A percentile compares a stretch with the other conserved stretches of the same genome.
Evolutionary conservation across 164 flowering plant genomes (phyloP).

Genomic region (Sextonia rubra): DNA sequence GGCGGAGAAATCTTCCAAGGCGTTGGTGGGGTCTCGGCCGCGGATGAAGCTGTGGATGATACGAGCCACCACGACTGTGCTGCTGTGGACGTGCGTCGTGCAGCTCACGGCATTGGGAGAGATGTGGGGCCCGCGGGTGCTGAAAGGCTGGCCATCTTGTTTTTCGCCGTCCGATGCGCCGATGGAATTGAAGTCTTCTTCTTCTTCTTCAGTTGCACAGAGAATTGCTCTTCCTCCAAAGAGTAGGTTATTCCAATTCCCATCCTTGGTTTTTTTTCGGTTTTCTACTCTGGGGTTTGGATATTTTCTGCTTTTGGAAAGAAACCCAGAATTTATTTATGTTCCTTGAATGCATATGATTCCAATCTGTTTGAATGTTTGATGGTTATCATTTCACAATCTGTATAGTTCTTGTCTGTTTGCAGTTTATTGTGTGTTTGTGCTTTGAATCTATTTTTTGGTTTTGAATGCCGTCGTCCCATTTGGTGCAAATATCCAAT

Average conservation of each 20-base stretch:
- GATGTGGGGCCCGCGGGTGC: conserved; percentile 71
- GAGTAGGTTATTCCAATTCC: conserved; percentile 17
- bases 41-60: conserved; percentile 77
- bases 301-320: background rate
- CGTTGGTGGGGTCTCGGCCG: conserved; percentile 26
- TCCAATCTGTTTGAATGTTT: background rate
- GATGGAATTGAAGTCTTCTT: conserved; percentile 15
- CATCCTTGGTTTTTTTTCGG: background rate
- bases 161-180: conserved; percentile 24
- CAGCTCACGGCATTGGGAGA: conserved; percentile 76
- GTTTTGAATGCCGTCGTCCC: background rate
- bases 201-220: conserved; percentile 14
- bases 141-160: conserved; percentile 93
- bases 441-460: background rate
- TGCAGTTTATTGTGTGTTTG: background rate
- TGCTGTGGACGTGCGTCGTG: conserved; percentile 84
- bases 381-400: background rate
- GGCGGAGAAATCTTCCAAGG: conserved; percentile 47
- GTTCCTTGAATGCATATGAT: background rate
- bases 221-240: conserved; percentile 27
- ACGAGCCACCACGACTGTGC: conserved; percentile 69
- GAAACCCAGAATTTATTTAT: background rate
- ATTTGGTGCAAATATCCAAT: background rate
- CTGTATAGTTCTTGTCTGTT: background rate
- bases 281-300: background rate